These are phyloP conservation scores for Chaetomium strumarium DNA, from an alignment of 2,329 filamentous ascomycete species.

Conservation along the genomic window DNA sequence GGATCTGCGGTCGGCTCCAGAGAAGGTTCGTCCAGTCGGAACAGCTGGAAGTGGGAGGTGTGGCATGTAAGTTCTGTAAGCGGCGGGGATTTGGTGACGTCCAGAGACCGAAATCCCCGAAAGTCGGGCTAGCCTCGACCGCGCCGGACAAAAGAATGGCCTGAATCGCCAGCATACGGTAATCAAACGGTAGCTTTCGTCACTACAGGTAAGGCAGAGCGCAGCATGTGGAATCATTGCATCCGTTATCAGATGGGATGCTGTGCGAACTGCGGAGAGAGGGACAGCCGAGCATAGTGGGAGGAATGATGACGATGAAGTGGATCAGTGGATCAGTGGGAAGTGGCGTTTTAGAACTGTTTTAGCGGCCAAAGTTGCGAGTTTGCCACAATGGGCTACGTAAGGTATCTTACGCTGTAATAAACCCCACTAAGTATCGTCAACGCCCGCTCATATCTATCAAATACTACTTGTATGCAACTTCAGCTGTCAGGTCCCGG, in stretches of 20 bases:
- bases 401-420: too few relatives aligned
- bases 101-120: too few relatives aligned
- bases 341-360: constrained; percentile 28
- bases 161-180: too few relatives aligned
- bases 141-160: too few relatives aligned
- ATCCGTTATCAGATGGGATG: neutral
- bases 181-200: too few relatives aligned
- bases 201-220: too few relatives aligned
- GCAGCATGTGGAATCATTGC: too few relatives aligned
- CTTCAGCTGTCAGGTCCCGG: neutral
- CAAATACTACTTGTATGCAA: constrained; percentile 23
- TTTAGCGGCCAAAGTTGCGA: constrained; percentile 30
- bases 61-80: neutral
- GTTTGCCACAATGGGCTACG: too few relatives aligned
- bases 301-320: constrained; percentile 16
- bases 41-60: neutral
- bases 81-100: neutral
- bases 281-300: neutral
- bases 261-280: neutral
- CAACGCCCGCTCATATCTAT: too few relatives aligned
- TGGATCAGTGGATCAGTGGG: constrained; percentile 14
- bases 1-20: neutral
- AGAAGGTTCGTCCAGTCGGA: constrained; percentile 1
- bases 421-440: too few relatives aligned
- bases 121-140: too few relatives aligned